These are phyloP conservation scores for Oryza meridionalis DNA, from an alignment of 176 grass and related monocot species.

Conservation along the genomic window DNA sequence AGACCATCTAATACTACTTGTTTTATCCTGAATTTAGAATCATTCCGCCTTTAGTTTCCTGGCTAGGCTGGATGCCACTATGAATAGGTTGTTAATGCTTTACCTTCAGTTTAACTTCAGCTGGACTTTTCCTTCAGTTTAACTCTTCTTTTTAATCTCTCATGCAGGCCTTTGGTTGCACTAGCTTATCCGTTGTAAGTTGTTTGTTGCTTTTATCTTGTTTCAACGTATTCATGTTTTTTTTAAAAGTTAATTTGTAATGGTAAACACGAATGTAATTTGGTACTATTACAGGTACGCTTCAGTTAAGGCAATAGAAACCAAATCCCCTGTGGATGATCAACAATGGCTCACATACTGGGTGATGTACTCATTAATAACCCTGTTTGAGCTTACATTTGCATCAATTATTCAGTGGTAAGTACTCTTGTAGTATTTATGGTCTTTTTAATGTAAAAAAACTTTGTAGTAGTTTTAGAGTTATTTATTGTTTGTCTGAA, in stretches of 20 bases:
- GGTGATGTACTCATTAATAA: conserved; percentile 75
- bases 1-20: background rate
- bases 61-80: background rate
- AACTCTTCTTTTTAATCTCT: conserved; percentile 11
- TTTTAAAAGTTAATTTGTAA: conserved; percentile 3
- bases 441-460: background rate
- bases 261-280: conserved; percentile 20
- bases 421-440: conserved; percentile 12
- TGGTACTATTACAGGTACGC: conserved; percentile 54
- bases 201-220: background rate
- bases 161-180: conserved; percentile 65
- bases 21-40: conserved; percentile 11
- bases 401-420: conserved; percentile 66
- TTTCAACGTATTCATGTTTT: background rate
- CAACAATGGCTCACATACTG: conserved; percentile 89
- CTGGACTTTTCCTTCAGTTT: background rate
- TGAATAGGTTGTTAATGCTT: background rate
- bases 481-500: background rate
- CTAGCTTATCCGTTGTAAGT: conserved; percentile 81
- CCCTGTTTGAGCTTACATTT: conserved; percentile 73
- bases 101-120: background rate
- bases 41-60: background rate
- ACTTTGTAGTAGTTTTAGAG: background rate
- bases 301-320: conserved; percentile 71
- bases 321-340: conserved; percentile 66